These are phyloP conservation scores for Microsporum audouinii DNA, from an alignment of 2,329 filamentous ascomycete species.

Conservation along the genomic window DNA sequence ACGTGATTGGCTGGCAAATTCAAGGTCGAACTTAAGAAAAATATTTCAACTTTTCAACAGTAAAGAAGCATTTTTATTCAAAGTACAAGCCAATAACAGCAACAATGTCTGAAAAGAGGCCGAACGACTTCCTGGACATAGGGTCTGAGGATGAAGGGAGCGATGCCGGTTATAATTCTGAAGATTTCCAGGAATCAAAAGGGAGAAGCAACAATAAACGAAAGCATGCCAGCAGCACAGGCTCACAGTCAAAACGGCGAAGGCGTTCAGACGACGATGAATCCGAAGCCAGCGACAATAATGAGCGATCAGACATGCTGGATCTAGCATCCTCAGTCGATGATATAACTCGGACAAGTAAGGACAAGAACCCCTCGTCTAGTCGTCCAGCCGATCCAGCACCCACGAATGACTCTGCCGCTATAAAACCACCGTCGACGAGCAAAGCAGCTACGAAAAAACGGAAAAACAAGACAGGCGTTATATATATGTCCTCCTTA, in stretches of 20 bases:
- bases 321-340: neutral
- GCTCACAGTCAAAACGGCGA: slow-evolving; percentile 13
- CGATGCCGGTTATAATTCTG: slow-evolving; percentile 36
- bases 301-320: slow-evolving; percentile 11
- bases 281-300: slow-evolving; percentile 41
- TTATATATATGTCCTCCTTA: slow-evolving; percentile 36
- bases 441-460: slow-evolving; percentile 9
- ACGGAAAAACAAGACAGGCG: slow-evolving; percentile 29
- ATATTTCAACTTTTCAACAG: no score
- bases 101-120: slow-evolving; percentile 29
- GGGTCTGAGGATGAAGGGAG: slow-evolving; percentile 28
- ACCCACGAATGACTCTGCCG: slow-evolving; percentile 3
- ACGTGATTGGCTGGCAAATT: neutral
- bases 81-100: neutral
- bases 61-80: neutral
- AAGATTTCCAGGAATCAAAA: slow-evolving; percentile 33
- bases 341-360: neutral
- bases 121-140: slow-evolving; percentile 31
- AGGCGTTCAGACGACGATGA: slow-evolving; percentile 12
- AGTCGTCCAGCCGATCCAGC: slow-evolving; percentile 14
- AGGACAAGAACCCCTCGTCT: neutral
- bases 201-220: slow-evolving; percentile 24
- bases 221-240: slow-evolving; percentile 15
- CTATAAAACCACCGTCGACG: slow-evolving; percentile 13
- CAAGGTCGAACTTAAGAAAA: neutral